These are phyloP conservation scores for Candida lessepsii DNA, from an alignment of 805 yeast genomes.

Conservation along the genomic window DNA sequence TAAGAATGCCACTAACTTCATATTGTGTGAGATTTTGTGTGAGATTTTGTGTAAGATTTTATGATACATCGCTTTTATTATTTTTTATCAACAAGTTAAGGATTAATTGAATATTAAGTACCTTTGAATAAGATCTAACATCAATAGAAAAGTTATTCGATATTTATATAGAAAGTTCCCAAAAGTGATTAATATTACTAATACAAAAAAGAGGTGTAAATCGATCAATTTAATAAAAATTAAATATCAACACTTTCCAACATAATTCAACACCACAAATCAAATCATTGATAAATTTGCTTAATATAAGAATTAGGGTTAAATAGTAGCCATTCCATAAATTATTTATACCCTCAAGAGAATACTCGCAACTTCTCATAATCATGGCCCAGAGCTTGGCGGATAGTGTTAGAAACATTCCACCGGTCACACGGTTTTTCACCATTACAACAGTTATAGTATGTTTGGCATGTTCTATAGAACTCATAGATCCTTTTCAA, in stretches of 20 bases:
- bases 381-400: conserved; percentile 11
- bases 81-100: neutral
- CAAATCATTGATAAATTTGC: too few relatives aligned
- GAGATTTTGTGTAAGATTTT: neutral
- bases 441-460: conserved; percentile 48
- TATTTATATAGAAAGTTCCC: too few relatives aligned
- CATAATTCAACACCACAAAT: too few relatives aligned
- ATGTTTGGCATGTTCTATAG: conserved; percentile 33
- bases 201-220: too few relatives aligned
- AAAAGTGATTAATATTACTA: too few relatives aligned
- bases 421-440: conserved; percentile 61
- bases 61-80: neutral
- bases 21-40: conserved; percentile 11
- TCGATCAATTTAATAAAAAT: too few relatives aligned
- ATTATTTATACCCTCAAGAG: neutral
- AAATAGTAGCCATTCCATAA: too few relatives aligned
- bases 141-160: too few relatives aligned
- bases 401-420: conserved; percentile 33
- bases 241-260: too few relatives aligned
- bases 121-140: too few relatives aligned
- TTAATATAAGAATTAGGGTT: too few relatives aligned
- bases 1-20: conserved; percentile 74
- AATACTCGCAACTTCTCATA: neutral
- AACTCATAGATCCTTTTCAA: conserved; percentile 16
- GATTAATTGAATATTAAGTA: neutral